Conservation (phyloP, 1,284 basidiomycete species). For the Vanrija humicola region DNA sequence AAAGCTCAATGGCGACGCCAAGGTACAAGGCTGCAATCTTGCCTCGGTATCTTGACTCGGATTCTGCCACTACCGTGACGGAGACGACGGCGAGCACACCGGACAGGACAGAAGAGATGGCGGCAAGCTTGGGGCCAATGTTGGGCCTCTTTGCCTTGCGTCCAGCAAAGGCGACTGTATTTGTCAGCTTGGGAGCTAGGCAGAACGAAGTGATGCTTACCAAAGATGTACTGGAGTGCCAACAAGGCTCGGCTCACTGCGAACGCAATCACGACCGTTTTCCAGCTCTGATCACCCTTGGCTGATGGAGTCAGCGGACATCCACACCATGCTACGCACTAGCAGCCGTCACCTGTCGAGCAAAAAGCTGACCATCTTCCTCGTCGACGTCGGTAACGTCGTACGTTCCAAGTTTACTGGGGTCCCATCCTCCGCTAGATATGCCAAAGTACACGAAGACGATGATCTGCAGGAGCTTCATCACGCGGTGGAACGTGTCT, state of each 20-base stretch:
- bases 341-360: background rate
- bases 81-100: constrained; percentile 16
- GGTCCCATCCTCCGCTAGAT: constrained; percentile 27
- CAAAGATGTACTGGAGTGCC: constrained; percentile 17
- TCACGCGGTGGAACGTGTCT: constrained; percentile 23
- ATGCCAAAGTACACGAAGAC: constrained; percentile 30
- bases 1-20: constrained; percentile 19
- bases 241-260: constrained; percentile 17
- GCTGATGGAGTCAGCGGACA: background rate
- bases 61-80: constrained; percentile 10
- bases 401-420: background rate
- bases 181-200: background rate
- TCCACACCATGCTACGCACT: too few species aligned
- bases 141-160: background rate
- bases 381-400: background rate
- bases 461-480: constrained; percentile 25
- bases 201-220: background rate
- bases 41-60: background rate
- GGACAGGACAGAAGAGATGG: constrained; percentile 1
- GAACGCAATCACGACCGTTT: constrained; percentile 23
- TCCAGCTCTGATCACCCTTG: constrained; percentile 13
- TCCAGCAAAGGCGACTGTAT: background rate
- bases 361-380: background rate
- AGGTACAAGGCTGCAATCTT: constrained; percentile 33
- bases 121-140: background rate